Conservation (phyloP, 176 grass and related monocot genomes). For the Hordeum marinum region DNA sequence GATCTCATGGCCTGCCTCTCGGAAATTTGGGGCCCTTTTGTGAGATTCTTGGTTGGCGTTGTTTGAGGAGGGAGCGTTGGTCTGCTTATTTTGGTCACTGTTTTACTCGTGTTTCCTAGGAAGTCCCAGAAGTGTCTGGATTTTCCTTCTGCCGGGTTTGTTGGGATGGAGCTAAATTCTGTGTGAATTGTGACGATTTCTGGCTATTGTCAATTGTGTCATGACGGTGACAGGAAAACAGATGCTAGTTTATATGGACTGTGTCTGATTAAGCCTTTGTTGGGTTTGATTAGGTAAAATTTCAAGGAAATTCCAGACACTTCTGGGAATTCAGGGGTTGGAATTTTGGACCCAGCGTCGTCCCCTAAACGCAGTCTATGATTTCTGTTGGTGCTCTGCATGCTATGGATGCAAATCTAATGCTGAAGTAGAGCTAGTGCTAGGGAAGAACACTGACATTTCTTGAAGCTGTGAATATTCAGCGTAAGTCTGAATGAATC, state of each 20-base stretch:
- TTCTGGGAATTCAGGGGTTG: background rate
- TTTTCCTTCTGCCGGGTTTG: constrained; percentile 19
- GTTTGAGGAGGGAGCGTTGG: background rate
- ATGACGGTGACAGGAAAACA: background rate
- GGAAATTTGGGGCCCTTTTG: background rate
- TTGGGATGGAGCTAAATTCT: constrained; percentile 2
- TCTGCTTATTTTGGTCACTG: background rate
- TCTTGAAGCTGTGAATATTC: background rate
- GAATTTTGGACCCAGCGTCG: background rate
- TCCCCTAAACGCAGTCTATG: background rate
- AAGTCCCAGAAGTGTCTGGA: constrained; percentile 11
- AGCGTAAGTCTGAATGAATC: background rate
- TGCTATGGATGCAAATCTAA: constrained; percentile 7
- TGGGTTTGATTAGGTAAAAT: background rate
- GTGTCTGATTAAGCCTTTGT: background rate
- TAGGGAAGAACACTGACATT: background rate
- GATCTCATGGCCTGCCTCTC: background rate
- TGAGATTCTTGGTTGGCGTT: constrained; percentile 3
- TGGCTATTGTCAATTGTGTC: background rate
- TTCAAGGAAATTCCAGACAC: background rate
- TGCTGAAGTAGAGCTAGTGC: background rate
- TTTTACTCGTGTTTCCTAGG: background rate
- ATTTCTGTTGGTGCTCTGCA: background rate
- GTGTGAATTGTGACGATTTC: background rate
- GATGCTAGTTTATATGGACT: background rate